These are phyloP conservation scores for Boletellus sp. DNA, from an alignment of 768 basidiomycete genomes.

Conservation along the genomic window DNA sequence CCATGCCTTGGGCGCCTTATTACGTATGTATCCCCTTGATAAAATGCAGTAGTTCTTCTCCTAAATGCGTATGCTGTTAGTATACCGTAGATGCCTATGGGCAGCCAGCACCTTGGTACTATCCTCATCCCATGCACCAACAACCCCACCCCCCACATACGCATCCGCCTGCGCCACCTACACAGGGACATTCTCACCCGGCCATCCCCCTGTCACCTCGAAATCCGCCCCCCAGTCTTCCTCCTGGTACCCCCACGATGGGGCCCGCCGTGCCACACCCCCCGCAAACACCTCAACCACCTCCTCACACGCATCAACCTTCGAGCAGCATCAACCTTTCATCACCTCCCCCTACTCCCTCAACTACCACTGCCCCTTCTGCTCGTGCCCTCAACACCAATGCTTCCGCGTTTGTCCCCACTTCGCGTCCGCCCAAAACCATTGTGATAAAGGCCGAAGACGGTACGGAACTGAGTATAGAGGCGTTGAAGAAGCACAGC, in stretches of 20 bases:
- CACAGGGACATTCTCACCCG: constrained; percentile 42
- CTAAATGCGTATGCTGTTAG: constrained; percentile 22
- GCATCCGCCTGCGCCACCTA: constrained; percentile 31
- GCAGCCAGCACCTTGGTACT: constrained; percentile 39
- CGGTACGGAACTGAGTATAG: constrained; percentile 62
- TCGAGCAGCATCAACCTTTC: constrained; percentile 47
- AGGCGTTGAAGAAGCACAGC: constrained; percentile 47
- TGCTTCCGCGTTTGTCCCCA: constrained; percentile 67
- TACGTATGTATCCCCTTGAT: constrained; percentile 48
- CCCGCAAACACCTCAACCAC: constrained; percentile 45
- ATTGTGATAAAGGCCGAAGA: constrained; percentile 61
- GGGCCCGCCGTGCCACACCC: constrained; percentile 52
- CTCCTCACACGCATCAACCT: constrained; percentile 39
- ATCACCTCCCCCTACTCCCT: constrained; percentile 67
- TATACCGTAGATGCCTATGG: constrained; percentile 50
- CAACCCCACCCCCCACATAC: constrained; percentile 48
- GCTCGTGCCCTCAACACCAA: constrained; percentile 52
- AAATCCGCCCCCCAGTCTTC: constrained; percentile 49
- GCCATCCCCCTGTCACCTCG: constrained; percentile 69
- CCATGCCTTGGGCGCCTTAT: constrained; percentile 44
- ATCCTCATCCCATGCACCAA: constrained; percentile 33
- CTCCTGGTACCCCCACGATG: constrained; percentile 68
- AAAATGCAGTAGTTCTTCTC: neutral
- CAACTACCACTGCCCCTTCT: constrained; percentile 41
- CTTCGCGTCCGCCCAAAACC: constrained; percentile 36